Base-by-base conservation (phyloP, 257 asterid genomes). In the Coffea canephora region DNA sequence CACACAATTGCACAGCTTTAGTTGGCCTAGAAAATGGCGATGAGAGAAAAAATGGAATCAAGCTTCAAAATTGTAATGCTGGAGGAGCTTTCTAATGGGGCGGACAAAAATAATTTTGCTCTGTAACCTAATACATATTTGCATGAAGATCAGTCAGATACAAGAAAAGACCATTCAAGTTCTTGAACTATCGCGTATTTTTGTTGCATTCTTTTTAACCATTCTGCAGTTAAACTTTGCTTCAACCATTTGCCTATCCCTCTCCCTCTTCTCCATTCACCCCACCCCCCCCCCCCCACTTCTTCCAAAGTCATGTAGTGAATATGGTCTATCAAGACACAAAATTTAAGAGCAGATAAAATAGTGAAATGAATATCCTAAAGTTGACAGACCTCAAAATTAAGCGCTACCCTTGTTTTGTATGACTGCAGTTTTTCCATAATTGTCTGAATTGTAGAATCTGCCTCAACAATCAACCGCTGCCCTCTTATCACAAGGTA, bases 381-480 rank as follows among this genome's bases (percentile, higher is more conserved):
- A 70, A 77, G 78, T n/a, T n/a, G 68, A 67, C 87, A 21, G 73
- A 93, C 98, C 97, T 95, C 98, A 78, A 95, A 95, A 83, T 82
- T 90, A 81, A 96, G 97, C 23, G 96, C 97, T 69, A 91, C 91
- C 75, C 97, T 85, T 15, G 94, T 92, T 83, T 88, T 96, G 84
- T 96, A 96, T 16, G 99, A 96, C 80, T 95, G 97, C 81, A 92
- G 83, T 83, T 92, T 93, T 84, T 95, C 99, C 99, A 95, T 95
- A 79, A 92, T 95, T 77, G 76, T 86, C 91, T 93, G 96, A 79
- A 95, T 91, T 57, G 88, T 88, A 13, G 94, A 83, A 46, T 92
- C 97, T 11, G 97, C 96, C 91, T 95, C 97, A 79, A 90, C 87
- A 59, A 95, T 91, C 72, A 93, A 83, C 54, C 93, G 86, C 87